A percentile compares a stretch with the other conserved stretches of the same genome.
Conservation (phyloP, 805 yeast species). For the Lipomyces yamadae region DNA sequence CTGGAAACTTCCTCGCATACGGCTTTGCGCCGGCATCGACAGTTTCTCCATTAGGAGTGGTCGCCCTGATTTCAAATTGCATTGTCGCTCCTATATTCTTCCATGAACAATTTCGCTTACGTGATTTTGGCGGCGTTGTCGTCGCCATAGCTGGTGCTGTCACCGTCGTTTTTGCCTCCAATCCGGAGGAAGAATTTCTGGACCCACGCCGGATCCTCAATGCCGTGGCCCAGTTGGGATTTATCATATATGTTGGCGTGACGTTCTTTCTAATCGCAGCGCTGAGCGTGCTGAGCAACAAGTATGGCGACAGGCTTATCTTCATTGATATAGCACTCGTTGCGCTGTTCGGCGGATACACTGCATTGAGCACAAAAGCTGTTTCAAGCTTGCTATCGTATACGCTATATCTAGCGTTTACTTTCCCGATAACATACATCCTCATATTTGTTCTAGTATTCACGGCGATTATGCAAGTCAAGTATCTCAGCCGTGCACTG, state of each 20-base stretch:
- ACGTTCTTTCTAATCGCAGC: constrained; percentile 37
- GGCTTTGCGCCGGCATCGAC: constrained; percentile 56
- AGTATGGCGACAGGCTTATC: constrained; percentile 37
- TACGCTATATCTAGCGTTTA: constrained; percentile 38
- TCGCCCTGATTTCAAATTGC: constrained; percentile 55
- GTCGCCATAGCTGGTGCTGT: constrained; percentile 53
- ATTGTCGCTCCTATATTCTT: constrained; percentile 56
- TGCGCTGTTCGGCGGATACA: constrained; percentile 53
- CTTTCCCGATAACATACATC: constrained; percentile 45
- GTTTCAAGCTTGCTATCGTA: constrained; percentile 46
- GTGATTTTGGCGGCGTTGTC: constrained; percentile 50
- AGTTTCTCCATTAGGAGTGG: constrained; percentile 57
- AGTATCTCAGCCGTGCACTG: constrained; percentile 49
- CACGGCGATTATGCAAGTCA: constrained; percentile 52
- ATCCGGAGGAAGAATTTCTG: constrained; percentile 37
- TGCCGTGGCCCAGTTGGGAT: constrained; percentile 41
- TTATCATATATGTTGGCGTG: constrained; percentile 42
- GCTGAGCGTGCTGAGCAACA: constrained; percentile 31
- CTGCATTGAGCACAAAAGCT: constrained; percentile 54
- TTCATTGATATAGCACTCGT: constrained; percentile 48
- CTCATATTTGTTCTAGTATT: constrained; percentile 45
- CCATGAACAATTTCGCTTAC: constrained; percentile 47
- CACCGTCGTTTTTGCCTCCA: constrained; percentile 49
- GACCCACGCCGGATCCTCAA: constrained; percentile 40
- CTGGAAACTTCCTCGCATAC: constrained; percentile 55